Conservation (phyloP, 2,329 filamentous ascomycete genomes). For the Triangularia setosa region DNA sequence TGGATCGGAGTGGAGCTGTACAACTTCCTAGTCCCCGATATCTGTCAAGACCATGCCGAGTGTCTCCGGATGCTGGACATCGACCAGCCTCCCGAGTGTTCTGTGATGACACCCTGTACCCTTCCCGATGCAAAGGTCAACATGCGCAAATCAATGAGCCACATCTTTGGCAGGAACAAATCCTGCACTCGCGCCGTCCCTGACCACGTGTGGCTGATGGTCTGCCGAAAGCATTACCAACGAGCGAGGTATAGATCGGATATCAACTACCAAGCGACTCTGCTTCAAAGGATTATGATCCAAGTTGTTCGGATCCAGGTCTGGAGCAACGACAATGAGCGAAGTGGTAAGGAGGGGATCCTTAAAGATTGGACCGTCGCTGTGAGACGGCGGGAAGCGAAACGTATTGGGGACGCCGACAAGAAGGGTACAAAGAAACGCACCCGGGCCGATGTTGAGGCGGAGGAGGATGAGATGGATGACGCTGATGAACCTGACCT, state of each 20-base stretch:
- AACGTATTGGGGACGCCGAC: conserved; percentile 40
- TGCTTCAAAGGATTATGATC: conserved; percentile 52
- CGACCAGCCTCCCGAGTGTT: neutral
- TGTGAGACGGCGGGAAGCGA: conserved; percentile 58
- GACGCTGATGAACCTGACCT: conserved; percentile 23
- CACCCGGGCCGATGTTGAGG: conserved; percentile 34
- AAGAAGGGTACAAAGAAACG: conserved; percentile 29
- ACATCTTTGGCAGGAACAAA: conserved; percentile 82
- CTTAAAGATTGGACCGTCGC: conserved; percentile 59
- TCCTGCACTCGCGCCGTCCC: conserved; percentile 68
- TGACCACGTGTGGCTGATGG: conserved; percentile 66
- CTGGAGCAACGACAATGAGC: conserved; percentile 55
- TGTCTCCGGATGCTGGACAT: neutral
- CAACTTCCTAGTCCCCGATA: neutral
- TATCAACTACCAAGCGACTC: conserved; percentile 59
- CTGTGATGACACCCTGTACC: neutral
- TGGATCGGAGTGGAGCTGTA: neutral
- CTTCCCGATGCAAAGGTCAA: neutral
- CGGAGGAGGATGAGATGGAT: conserved; percentile 33
- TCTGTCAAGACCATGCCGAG: neutral
- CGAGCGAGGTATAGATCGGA: conserved; percentile 64
- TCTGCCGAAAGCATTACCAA: conserved; percentile 81
- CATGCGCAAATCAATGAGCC: conserved; percentile 69
- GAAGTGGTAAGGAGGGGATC: conserved; percentile 37
- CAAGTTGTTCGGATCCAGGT: conserved; percentile 60